Percentiles rank a stretch among this genome's conserved stretches.
These are phyloP conservation scores for Aspergillus olivimuriae DNA, from an alignment of 495 filamentous ascomycete genomes.

Conservation along the genomic window DNA sequence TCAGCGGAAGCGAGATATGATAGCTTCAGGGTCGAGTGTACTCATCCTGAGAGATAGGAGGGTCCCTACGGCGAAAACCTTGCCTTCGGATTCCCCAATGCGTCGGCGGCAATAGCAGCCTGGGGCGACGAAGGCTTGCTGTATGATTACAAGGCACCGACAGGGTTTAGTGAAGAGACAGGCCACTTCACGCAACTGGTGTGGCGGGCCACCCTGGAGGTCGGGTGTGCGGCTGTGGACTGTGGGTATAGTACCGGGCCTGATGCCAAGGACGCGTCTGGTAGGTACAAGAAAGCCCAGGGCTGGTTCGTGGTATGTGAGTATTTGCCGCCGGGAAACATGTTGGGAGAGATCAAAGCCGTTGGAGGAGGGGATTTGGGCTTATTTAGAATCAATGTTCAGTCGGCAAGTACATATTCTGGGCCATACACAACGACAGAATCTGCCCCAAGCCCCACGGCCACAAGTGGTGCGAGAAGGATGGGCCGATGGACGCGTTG, in stretches of 20 bases:
- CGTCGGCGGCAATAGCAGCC: constrained; percentile 50
- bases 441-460: not conserved
- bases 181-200: constrained; percentile 85
- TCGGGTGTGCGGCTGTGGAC: constrained; percentile 61
- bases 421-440: constrained; percentile 10
- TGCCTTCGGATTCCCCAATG: constrained; percentile 59
- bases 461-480: not conserved
- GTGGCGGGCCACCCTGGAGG: constrained; percentile 62
- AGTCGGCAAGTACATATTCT: constrained; percentile 16
- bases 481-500: not conserved
- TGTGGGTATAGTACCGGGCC: constrained; percentile 37
- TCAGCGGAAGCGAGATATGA: no score
- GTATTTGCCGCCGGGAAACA: constrained; percentile 70
- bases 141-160: constrained; percentile 52
- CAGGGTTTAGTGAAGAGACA: constrained; percentile 56
- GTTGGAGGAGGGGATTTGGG: constrained; percentile 38
- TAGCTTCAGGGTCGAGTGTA: no score
- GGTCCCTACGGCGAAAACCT: constrained; percentile 77
- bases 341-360: constrained; percentile 41
- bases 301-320: constrained; percentile 79
- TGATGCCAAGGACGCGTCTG: constrained; percentile 9
- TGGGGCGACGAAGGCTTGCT: constrained; percentile 59
- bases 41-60: constrained; percentile 25
- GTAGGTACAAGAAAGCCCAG: constrained; percentile 22
- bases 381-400: constrained; percentile 36